Conservation (phyloP, 2,329 filamentous ascomycete genomes). For the Xylaria sp. region DNA sequence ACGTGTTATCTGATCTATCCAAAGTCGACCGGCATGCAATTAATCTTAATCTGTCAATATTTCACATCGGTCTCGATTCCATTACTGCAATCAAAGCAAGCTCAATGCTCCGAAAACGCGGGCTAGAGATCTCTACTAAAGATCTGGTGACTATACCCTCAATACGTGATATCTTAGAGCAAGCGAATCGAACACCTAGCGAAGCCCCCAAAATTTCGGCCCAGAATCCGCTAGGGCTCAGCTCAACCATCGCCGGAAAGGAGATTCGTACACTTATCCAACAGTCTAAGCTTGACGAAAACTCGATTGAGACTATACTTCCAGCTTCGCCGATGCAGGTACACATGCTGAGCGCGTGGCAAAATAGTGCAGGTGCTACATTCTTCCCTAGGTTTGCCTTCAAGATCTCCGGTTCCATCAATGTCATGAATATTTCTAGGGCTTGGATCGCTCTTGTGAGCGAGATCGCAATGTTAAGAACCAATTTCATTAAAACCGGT, state of each 20-base stretch:
- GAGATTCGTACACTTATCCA: slow-evolving; percentile 54
- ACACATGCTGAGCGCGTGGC: slow-evolving; percentile 84
- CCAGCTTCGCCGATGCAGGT: slow-evolving; percentile 81
- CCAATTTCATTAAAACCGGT: slow-evolving; percentile 68
- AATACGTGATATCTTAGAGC: slow-evolving; percentile 69
- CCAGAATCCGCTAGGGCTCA: neutral
- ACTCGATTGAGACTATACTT: slow-evolving; percentile 66
- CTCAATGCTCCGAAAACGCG: slow-evolving; percentile 72
- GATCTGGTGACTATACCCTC: slow-evolving; percentile 76
- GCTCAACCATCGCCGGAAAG: slow-evolving; percentile 52
- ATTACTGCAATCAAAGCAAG: slow-evolving; percentile 90
- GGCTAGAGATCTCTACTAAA: slow-evolving; percentile 73
- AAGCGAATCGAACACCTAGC: slow-evolving; percentile 34
- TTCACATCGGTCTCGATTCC: slow-evolving; percentile 89
- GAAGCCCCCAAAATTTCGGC: neutral
- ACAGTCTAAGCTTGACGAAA: slow-evolving; percentile 53
- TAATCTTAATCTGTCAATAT: slow-evolving; percentile 71
- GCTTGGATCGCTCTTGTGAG: slow-evolving; percentile 72
- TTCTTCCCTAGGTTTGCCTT: slow-evolving; percentile 83
- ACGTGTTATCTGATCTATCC: slow-evolving; percentile 68
- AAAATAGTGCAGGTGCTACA: slow-evolving; percentile 70
- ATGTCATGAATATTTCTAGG: slow-evolving; percentile 56
- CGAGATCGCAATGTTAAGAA: slow-evolving; percentile 74
- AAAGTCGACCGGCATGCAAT: slow-evolving; percentile 69
- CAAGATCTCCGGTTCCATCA: slow-evolving; percentile 56